These are phyloP conservation scores for Sugiyamaella castrensis DNA, from an alignment of 1,139 yeast species.

Conservation along the genomic window DNA sequence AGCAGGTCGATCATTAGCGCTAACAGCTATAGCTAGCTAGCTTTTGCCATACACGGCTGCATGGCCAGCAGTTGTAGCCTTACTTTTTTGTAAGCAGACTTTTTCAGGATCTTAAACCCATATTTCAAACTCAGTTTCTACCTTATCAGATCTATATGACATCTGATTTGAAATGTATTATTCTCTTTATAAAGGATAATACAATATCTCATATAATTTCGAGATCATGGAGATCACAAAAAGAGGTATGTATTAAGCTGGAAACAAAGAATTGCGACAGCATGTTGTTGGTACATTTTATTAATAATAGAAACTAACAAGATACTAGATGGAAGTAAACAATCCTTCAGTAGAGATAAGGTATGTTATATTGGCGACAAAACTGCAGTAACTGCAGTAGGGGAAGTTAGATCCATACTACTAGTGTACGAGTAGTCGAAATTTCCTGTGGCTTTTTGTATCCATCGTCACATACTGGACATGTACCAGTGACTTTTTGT, in stretches of 20 bases:
- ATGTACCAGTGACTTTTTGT: no score
- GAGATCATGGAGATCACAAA: slow-evolving; percentile 8
- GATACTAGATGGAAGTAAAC: slow-evolving; percentile 59
- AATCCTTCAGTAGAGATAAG: slow-evolving; percentile 68
- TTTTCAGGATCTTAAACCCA: background rate
- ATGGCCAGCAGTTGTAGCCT: no score
- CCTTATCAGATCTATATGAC: background rate
- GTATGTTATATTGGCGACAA: slow-evolving; percentile 18
- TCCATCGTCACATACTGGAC: no score
- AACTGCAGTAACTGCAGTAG: no score
- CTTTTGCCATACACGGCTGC: background rate
- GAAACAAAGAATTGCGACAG: no score
- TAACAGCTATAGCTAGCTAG: no score
- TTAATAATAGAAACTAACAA: slow-evolving; percentile 1
- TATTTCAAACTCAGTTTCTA: background rate
- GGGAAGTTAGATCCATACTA: no score
- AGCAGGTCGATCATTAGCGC: no score
- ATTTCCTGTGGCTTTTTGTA: no score
- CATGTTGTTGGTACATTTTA: background rate
- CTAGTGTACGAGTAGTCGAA: no score
- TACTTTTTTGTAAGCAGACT: background rate
- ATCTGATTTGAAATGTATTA: background rate
- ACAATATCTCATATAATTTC: no score
- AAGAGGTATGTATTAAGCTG: slow-evolving; percentile 7
- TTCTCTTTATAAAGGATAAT: background rate